Base-by-base conservation (phyloP, 768 basidiomycete species). In the Cystobasidium ongulense region DNA sequence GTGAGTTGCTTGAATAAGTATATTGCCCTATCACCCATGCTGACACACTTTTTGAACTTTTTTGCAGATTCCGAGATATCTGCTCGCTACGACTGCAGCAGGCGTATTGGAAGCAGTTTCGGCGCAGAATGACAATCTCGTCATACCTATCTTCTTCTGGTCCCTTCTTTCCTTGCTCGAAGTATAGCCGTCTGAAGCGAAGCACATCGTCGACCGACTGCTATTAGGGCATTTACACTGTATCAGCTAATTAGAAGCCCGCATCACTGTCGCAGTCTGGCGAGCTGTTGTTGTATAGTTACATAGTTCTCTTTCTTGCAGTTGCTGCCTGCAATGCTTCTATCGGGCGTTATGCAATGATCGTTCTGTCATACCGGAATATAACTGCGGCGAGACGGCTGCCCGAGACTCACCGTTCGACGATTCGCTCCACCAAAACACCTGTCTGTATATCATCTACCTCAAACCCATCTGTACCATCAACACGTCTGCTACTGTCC, bases 111-210 rank as follows among this genome's bases (percentile, higher is more conserved):
- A 99, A 82, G 96, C 92, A 18, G 81, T 93, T 72, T 92, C 91
- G 23, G 89, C 89, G 79, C 96, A 99, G 82, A 98, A 98, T 82
- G 96, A 99, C 82, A 99, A 99, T 82, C 84, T 99, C 76, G 92
- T 91, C 50, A 84, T 99, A 75, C 95, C 96, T n/a, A 82, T 98
- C 81, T 98, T 89, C 81, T 88, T 94, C 84, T 99, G 93, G 92
- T 89, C 90, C 79, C 84, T 92, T 82, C 83, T 92, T 38, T 88
- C 88, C 36, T 81, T 92, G 63, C 83, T 85, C 7, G 84, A 82
- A 66, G 82, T 85, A 21, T 82, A 54, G 78, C 46, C n/a, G n/a
- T n/a, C n/a, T n/a, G n/a, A n/a, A n/a, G n/a, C n/a, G n/a, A n/a
- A n/a, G n/a, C n/a, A n/a, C n/a, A n/a, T n/a, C n/a, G n/a, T n/a